Evolutionary conservation across 2,329 filamentous ascomycete genomes (phyloP).

Genomic region (Taxawa tesnikishii): DNA sequence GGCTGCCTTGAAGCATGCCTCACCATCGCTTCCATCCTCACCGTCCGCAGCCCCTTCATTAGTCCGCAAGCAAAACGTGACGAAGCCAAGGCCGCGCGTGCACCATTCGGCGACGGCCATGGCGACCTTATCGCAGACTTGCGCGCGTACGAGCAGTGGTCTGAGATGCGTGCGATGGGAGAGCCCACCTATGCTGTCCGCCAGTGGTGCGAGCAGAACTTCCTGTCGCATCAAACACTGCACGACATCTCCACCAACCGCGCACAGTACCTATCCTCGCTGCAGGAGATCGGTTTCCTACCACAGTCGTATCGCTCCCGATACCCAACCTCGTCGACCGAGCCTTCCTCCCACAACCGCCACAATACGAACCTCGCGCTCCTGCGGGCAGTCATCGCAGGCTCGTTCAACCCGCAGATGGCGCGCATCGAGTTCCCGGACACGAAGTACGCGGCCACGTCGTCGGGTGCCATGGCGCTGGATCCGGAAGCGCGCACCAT

Average conservation of each 20-base stretch:
- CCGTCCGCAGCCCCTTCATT: conserved; percentile 74
- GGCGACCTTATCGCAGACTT: conserved; percentile 86
- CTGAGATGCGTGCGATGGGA: conserved; percentile 47
- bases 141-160: conserved; percentile 73
- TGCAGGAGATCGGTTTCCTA: conserved; percentile 77
- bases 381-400: conserved; percentile 36
- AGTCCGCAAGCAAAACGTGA: conserved; percentile 74
- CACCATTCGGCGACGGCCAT: conserved; percentile 61
- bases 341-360: conserved; percentile 28
- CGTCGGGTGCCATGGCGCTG: conserved; percentile 80
- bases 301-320: conserved; percentile 25
- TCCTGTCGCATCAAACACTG: conserved; percentile 71
- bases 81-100: conserved; percentile 63
- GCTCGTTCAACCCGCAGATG: conserved; percentile 59
- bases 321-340: conserved; percentile 13
- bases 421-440: conserved; percentile 87
- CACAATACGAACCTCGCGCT: conserved; percentile 34
- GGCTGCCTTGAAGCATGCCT: conserved; percentile 81
- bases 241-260: conserved; percentile 80
- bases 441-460: conserved; percentile 82
- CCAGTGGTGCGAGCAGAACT: conserved; percentile 73
- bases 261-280: conserved; percentile 71
- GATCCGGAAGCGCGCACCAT: conserved; percentile 88
- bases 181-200: conserved; percentile 50
- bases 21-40: conserved; percentile 85